Evolutionary conservation across 2,329 filamentous ascomycete species (phyloP).

Genomic region (Thelonectria discophora): DNA sequence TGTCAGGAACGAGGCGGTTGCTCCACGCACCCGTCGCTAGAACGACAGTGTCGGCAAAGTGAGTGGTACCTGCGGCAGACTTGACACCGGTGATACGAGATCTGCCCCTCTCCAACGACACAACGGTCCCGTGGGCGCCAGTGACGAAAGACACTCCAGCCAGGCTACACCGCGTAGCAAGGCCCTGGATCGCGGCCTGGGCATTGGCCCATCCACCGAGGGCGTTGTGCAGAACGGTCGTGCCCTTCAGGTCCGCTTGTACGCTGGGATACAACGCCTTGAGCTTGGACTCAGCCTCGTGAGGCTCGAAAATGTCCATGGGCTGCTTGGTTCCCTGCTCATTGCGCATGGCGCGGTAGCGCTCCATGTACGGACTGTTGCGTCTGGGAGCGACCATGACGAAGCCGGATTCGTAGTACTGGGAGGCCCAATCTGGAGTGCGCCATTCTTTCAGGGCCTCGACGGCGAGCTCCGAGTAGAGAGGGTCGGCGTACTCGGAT

Average conservation of each 20-base stretch:
- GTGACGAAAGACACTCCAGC: not conserved
- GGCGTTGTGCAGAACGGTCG: slow-evolving; percentile 19
- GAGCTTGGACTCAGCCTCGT: too few relatives aligned
- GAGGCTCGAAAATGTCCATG: too few relatives aligned
- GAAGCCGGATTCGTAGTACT: slow-evolving; percentile 42
- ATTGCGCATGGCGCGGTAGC: slow-evolving; percentile 13
- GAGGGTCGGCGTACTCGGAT: slow-evolving; percentile 69
- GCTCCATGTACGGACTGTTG: slow-evolving; percentile 16
- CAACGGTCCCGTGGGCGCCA: not conserved
- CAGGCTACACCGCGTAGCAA: not conserved
- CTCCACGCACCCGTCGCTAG: slow-evolving; percentile 58
- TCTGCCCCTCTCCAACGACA: not conserved
- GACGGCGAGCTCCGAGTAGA: slow-evolving; percentile 67
- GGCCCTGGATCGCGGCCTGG: too few relatives aligned
- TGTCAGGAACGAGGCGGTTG: too few relatives aligned
- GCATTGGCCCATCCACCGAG: slow-evolving; percentile 8
- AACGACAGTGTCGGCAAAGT: slow-evolving; percentile 67
- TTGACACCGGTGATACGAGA: too few relatives aligned
- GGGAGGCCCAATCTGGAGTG: slow-evolving; percentile 24
- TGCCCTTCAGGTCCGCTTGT: not conserved
- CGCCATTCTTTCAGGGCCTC: slow-evolving; percentile 39
- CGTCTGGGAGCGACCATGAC: slow-evolving; percentile 34
- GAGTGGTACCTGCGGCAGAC: slow-evolving; percentile 45
- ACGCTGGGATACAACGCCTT: too few relatives aligned
- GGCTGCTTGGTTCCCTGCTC: not conserved